phyloP scores from a whole-genome alignment of 2,329 filamentous ascomycete species.

The Berkeleyomyces basicola region DNA sequence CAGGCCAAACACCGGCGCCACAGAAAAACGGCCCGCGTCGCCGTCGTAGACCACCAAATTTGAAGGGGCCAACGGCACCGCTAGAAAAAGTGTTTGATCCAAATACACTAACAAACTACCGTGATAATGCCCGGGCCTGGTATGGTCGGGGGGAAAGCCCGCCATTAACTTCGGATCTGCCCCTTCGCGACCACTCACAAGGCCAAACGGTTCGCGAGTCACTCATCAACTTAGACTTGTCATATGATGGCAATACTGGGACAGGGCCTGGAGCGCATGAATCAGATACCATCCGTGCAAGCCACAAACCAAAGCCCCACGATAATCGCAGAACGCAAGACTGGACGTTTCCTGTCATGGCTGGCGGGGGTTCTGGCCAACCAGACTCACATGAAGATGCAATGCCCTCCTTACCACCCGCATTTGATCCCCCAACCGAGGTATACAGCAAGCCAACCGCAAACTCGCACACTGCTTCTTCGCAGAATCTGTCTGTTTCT shows the following conservation, averaged over 20 bases:
- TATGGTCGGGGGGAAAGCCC: slow-evolving; percentile 22
- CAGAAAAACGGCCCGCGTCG: slow-evolving; percentile 18
- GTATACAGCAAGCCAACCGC: slow-evolving; percentile 9
- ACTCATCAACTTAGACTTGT: slow-evolving; percentile 30
- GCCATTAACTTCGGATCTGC: slow-evolving; percentile 26
- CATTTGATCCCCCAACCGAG: slow-evolving; percentile 7
- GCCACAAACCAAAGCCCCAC: background rate
- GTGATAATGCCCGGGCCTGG: slow-evolving; percentile 28
- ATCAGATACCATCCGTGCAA: slow-evolving; percentile 8
- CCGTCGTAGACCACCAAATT: slow-evolving; percentile 27
- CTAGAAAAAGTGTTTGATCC: slow-evolving; percentile 32
- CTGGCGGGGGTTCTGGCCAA: slow-evolving; percentile 3
- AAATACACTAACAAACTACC: slow-evolving; percentile 30
- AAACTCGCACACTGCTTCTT: slow-evolving; percentile 1
- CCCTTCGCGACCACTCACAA: slow-evolving; percentile 25
- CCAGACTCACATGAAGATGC: slow-evolving; percentile 8
- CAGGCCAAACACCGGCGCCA: slow-evolving; percentile 9
- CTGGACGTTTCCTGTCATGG: slow-evolving; percentile 30
- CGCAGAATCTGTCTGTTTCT: background rate
- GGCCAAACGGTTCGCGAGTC: slow-evolving; percentile 25
- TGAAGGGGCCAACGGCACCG: slow-evolving; percentile 26
- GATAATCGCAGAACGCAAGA: slow-evolving; percentile 26
- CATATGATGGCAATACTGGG: slow-evolving; percentile 19
- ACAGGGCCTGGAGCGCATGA: background rate
- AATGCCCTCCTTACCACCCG: background rate